Base-by-base conservation (phyloP, 257 asterid species). In the Vinca minor region DNA sequence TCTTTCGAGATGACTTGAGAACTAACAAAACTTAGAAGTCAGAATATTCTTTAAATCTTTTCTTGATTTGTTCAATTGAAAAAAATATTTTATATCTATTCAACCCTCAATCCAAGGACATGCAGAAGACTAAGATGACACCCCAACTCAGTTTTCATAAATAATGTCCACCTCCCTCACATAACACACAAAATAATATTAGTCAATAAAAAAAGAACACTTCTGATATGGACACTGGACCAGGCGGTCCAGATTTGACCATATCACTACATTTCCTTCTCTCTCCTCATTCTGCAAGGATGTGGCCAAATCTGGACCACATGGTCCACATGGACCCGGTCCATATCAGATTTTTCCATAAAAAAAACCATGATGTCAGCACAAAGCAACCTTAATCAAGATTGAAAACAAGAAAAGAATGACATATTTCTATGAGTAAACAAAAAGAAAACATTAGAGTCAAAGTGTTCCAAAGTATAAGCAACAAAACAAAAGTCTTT, bases 31-130 rank as follows among this genome's bases (percentile, higher is more conserved):
- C 4, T 15, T 38, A 34, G 36, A 50, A 39, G 68, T 56, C 65
- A 31, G 32, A 59, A 34, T 41, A 58, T 71, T 71, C 61, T 38
- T 56, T 25, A 68, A n/a, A 23, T 68, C 66, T 58, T 13, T 32
- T 46, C 53, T 47, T 48, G 23, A 34, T 34, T 46, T 58, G 2
- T 21, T 31, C 32, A 23, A 58, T 25, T 7, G 13, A 38, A 46
- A 5, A 49, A 58, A 4, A 34, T 21, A 38, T 46, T 28, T 11
- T 47, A n/a, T n/a, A n/a, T 47, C 9, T 32, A 29, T n/a, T 50
- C 23, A 23, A 20, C 32, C 74, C 69, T 63, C 58, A 52, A 53
- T 35, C 14, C 56, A 45, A 11, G 74, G 58, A 41, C 29, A 70
- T 32, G 31, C 64, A 55, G 21, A 44, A 53, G 58, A 52, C 31